Evolutionary conservation across 2,329 filamentous ascomycete genomes (phyloP).

Genomic region (Penicillium italicum): DNA sequence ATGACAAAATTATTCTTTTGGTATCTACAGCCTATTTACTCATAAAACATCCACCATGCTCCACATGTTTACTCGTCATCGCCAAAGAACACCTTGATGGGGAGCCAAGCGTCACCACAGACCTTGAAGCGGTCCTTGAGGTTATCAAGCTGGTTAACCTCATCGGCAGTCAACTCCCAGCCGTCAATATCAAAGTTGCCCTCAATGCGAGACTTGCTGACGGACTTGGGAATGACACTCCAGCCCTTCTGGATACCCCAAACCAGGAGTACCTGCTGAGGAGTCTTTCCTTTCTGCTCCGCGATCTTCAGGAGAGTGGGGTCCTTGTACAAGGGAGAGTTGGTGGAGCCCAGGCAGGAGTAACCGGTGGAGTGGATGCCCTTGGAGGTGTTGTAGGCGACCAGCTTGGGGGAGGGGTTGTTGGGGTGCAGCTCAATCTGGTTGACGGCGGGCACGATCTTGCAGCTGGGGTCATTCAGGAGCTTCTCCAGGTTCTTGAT

Average conservation of each 20-base stretch:
- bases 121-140: constrained; percentile 78
- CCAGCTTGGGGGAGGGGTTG: constrained; percentile 65
- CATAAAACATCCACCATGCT: constrained; percentile 18
- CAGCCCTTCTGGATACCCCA: constrained; percentile 81
- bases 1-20: constrained; percentile 14
- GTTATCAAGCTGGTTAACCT: constrained; percentile 64
- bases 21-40: constrained; percentile 24
- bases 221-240: constrained; percentile 81
- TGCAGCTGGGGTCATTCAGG: constrained; percentile 60
- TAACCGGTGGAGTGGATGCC: constrained; percentile 56
- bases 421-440: constrained; percentile 57
- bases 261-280: constrained; percentile 55
- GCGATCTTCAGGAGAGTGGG: constrained; percentile 50
- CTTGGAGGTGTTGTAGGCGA: constrained; percentile 51
- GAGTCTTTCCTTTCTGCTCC: constrained; percentile 54
- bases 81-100: constrained; percentile 76
- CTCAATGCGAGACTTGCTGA: constrained; percentile 69
- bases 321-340: constrained; percentile 54
- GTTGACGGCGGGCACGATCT: constrained; percentile 51
- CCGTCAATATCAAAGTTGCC: constrained; percentile 73
- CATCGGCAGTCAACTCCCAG: constrained; percentile 68
- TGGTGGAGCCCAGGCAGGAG: constrained; percentile 54
- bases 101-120: constrained; percentile 68
- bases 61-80: constrained; percentile 65
- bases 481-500: constrained; percentile 77